Base-by-base conservation (phyloP, 257 asterid species). In the Lithospermum erythrorhizon region DNA sequence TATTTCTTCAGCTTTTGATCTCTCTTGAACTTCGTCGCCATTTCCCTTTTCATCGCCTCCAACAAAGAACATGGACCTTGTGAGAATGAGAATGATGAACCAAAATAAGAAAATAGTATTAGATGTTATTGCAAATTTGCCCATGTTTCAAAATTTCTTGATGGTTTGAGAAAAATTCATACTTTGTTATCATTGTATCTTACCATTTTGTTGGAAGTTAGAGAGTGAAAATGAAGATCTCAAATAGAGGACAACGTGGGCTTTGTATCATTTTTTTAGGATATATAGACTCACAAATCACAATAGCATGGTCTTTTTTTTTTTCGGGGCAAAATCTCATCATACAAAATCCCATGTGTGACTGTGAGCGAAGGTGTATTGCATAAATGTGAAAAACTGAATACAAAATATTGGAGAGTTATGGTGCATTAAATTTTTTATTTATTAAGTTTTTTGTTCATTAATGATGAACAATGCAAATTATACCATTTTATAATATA, bases 1-100 rank as follows among this genome's bases (percentile, higher is more conserved):
- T 49, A 61, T 55, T 6, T 68, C 62, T 41, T 53, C 57, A 7
- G 58, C 66, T 25, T 62, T 54, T 16, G 32, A 9, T 24, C 56
- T 37, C n/a, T 41, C 65, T 68, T 41, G 37, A 10, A 13, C 19
- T 9, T 32, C 58, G 35, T 52, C 21, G 2, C 21, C 65, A 6
- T 21, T 51, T 9, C 53, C 48, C 6, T 53, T 18, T 45, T 3
- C 57, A 6, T 25, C 30, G 19, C 27, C 57, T 47, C 49, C 64
- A 58, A 16, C 58, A 27, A 5, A 6, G 19, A 57, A 45, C n/a
- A 57, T 25, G 22, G 41, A 22, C 29, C 24, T 57, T 57, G 47
- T 63, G 9, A 6, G 61, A 2, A 57, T 27, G 21, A 58, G 13
- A 45, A 9, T 47, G 47, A 65, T 65, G 6, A 65, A 41, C 53